phyloP scores from a whole-genome alignment of 768 basidiomycete species.

The Clitopilus passeckerianus region DNA sequence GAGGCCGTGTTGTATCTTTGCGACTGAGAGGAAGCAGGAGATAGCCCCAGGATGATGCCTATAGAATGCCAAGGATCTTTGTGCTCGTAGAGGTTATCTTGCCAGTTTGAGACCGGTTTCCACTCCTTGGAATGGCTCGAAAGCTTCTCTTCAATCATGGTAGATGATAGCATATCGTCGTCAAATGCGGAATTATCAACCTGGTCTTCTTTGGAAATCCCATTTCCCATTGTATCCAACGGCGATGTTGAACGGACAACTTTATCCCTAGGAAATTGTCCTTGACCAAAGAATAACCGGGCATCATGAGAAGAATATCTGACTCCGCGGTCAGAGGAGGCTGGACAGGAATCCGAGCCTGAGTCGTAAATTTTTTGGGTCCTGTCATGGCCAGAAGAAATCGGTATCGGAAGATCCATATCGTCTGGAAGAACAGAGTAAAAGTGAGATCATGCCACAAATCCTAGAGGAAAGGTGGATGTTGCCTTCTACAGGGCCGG shows the following conservation, averaged over 20 bases:
- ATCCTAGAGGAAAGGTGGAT: neutral
- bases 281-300: neutral
- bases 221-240: neutral
- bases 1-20: too few species aligned
- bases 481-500: neutral
- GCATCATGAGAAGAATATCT: neutral
- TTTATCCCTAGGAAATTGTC: neutral
- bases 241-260: neutral
- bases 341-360: neutral
- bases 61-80: slow-evolving; percentile 40
- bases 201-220: neutral
- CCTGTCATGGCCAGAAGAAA: neutral
- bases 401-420: neutral
- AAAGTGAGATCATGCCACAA: neutral
- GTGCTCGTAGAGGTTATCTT: slow-evolving; percentile 29
- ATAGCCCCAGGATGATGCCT: slow-evolving; percentile 34
- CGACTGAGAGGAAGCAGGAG: slow-evolving; percentile 2
- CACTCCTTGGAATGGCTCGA: neutral
- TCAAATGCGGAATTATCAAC: neutral
- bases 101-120: slow-evolving; percentile 2
- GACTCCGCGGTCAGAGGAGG: neutral
- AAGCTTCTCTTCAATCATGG: neutral
- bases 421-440: neutral
- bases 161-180: neutral
- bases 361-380: neutral